Base-by-base conservation (phyloP, 2,329 filamentous ascomycete genomes). In the Penicillium thymicola region DNA sequence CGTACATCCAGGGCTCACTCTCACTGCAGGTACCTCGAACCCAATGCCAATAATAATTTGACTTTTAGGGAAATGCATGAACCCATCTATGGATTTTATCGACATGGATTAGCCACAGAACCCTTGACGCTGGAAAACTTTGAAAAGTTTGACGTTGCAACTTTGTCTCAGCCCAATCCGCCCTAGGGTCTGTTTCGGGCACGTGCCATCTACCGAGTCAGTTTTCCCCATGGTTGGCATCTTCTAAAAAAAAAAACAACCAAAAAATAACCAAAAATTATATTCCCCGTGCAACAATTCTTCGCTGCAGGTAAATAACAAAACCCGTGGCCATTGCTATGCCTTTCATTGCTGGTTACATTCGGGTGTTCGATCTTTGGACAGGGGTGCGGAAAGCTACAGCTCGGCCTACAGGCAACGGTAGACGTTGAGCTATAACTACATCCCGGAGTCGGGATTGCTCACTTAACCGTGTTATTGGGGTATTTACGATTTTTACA, bases 21-120 rank as follows among this genome's bases (percentile, higher is more conserved):
- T 30, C 36, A 52, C 62, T 65, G 62, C 61, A 66, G 64, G 61
- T 65, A 64, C 62, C 57, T 54, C 27, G 11, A 38, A 44, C 16
- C 21, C 37, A 36, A 45, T 49, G 25, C 44, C 44, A 50, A 46
- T 54, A 18, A 55, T 59, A 37, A 42, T 59, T 62, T 59, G 58
- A 61, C 34, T 61, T 62, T 59, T 14, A 32, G 30, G 30, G 38
- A 49, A 45, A 34, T 60, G 61, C 54, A 61, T 55, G 49, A 57
- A 58, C 56, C 48, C 63, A 60, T 57, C 44, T 57, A 58, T 52
- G 62, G 57, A 25, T 59, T 54, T 47, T 23, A 40, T 44, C 45
- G 38, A 54, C 34, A 46, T 43, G 51, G 59, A 61, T 59, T 51
- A 49, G 21, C 48, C 38, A 28, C 40, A 51, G 28, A 44, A 53